Conservation (phyloP, 2,329 filamentous ascomycete genomes). For the Drechslerella coelobrocha region DNA sequence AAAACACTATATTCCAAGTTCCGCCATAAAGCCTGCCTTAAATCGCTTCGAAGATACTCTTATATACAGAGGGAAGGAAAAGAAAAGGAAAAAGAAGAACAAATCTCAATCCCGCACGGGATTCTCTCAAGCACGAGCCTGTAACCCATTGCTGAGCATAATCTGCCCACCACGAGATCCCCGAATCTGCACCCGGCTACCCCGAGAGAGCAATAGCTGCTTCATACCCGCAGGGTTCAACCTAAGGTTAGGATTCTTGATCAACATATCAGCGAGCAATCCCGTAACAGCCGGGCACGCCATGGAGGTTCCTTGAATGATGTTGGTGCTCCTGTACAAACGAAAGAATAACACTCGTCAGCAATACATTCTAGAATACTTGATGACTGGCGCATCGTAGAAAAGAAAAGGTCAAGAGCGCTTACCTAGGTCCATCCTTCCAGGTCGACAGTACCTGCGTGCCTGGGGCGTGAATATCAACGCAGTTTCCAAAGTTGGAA, state of each 20-base stretch:
- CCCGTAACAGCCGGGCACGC: conserved; percentile 65
- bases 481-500: conserved; percentile 62
- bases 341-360: conserved; percentile 7
- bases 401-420: conserved; percentile 62
- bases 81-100: background rate
- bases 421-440: conserved; percentile 59
- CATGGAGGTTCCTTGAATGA: conserved; percentile 69
- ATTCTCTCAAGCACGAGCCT: background rate
- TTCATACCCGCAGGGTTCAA: conserved; percentile 52
- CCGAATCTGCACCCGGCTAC: background rate
- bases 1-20: too few species aligned
- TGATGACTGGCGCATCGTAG: conserved; percentile 39
- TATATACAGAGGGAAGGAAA: too few species aligned
- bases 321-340: conserved; percentile 57
- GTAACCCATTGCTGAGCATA: background rate
- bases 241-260: conserved; percentile 40
- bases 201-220: conserved; percentile 28
- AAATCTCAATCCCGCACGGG: background rate
- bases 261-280: conserved; percentile 52
- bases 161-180: background rate
- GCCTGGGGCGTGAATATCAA: conserved; percentile 67
- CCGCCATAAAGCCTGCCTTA: too few species aligned
- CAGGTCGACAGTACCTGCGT: conserved; percentile 63
- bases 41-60: too few species aligned
- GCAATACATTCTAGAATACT: background rate